phyloP scores from a whole-genome alignment of 768 basidiomycete genomes.

The Lentinula guzmanii region DNA sequence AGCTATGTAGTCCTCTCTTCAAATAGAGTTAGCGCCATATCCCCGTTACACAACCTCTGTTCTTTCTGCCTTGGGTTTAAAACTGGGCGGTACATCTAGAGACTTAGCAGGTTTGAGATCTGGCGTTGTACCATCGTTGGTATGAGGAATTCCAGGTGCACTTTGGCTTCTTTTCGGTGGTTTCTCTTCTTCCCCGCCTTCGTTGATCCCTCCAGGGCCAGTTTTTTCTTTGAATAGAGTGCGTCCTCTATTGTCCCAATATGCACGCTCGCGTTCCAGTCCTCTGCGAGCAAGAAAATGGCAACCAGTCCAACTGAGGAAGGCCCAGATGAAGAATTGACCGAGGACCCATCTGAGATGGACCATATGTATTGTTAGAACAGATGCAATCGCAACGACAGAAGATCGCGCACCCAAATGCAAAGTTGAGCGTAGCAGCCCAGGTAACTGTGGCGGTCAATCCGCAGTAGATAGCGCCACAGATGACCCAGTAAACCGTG shows the following conservation, averaged over 20 bases:
- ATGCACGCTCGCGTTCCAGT: conserved; percentile 14
- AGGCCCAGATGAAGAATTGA: conserved; percentile 23
- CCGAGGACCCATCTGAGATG: conserved; percentile 17
- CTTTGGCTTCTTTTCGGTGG: neutral
- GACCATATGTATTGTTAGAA: neutral
- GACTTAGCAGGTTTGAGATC: neutral
- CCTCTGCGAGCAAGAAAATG: conserved; percentile 13
- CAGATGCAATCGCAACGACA: no score
- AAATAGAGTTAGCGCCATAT: neutral
- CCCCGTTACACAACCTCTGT: neutral
- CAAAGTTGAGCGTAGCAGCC: conserved; percentile 18
- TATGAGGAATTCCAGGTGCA: neutral
- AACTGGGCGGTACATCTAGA: neutral
- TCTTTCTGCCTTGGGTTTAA: neutral
- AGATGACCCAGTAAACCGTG: conserved; percentile 21
- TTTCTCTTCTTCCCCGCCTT: neutral
- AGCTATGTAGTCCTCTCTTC: neutral
- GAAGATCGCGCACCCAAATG: conserved; percentile 15
- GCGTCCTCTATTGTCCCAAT: conserved; percentile 7
- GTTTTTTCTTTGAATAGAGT: neutral
- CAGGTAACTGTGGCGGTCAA: conserved; percentile 24
- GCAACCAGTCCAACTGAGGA: conserved; percentile 14
- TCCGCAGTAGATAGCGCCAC: conserved; percentile 17
- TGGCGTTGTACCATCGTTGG: neutral
- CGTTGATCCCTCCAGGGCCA: neutral